These are phyloP conservation scores for Boeremia lycopersici DNA, from an alignment of 2,329 filamentous ascomycete genomes.

Conservation along the genomic window DNA sequence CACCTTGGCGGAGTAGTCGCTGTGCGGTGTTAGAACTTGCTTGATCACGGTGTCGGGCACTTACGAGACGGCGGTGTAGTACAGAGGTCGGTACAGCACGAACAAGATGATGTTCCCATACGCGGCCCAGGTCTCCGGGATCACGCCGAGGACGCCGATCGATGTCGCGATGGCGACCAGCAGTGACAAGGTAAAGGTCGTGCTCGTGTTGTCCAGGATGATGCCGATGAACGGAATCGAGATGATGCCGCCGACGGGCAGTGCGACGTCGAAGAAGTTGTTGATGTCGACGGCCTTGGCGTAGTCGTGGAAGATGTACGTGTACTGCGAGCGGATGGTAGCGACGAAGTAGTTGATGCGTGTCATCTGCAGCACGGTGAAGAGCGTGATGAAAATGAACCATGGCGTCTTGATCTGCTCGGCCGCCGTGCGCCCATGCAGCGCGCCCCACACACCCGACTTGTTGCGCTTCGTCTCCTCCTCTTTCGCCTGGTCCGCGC, in stretches of 20 bases:
- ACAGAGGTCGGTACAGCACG: conserved; percentile 83
- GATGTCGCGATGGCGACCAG: conserved; percentile 74
- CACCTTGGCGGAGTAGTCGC: conserved; percentile 86
- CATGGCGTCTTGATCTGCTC: conserved; percentile 80
- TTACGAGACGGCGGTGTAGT: conserved; percentile 84
- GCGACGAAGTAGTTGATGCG: conserved; percentile 93
- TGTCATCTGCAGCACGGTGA: conserved; percentile 72
- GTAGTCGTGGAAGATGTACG: conserved; percentile 70
- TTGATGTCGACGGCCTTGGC: conserved; percentile 72
- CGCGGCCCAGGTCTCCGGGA: conserved; percentile 72
- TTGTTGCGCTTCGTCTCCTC: conserved; percentile 73
- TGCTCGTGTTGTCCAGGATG: conserved; percentile 77
- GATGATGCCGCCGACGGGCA: conserved; percentile 82
- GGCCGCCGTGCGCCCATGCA: conserved; percentile 73
- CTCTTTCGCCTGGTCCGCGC: conserved; percentile 64
- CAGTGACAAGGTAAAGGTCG: conserved; percentile 69
- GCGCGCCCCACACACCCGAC: conserved; percentile 83
- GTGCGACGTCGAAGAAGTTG: conserved; percentile 82
- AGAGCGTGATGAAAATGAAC: conserved; percentile 83
- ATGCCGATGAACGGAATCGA: conserved; percentile 85
- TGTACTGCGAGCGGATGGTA: conserved; percentile 82
- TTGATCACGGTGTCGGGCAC: conserved; percentile 19
- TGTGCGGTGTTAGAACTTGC: conserved; percentile 26
- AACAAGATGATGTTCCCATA: conserved; percentile 81
- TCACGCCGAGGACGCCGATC: conserved; percentile 77